Evolutionary conservation across 768 basidiomycete genomes (phyloP), one percentile per base, ranked within the genome.

Genomic region (Boletus pseudopeckii): DNA sequence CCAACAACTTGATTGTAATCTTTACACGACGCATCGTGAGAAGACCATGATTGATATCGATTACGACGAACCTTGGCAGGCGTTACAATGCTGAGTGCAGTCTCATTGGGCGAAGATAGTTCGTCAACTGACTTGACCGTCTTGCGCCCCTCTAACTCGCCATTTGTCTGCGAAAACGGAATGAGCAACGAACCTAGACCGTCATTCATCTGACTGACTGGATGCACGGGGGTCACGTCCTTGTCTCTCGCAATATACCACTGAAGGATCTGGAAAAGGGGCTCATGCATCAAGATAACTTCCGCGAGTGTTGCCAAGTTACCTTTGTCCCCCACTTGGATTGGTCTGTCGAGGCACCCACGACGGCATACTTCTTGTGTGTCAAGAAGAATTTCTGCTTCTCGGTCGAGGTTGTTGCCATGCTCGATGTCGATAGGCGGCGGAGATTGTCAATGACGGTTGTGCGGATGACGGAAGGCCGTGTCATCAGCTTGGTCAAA

Each of bases 291-390:
- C 33, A 37, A 32, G 33, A 51, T 10, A 28, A 26, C 18, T 10
- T 17, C 3, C 24, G 14, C 11, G 33, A 9, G 34, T 0, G n/a
- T 22, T 5, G 1, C 3, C 7, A 10, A 68, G 33, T 28, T 39
- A 77, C 90, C 77, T 83, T 88, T 50, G 88, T 90, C 30, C 92
- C 91, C 65, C 76, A 90, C 73, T 92, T 93, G 52, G 74, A 75
- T 62, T 80, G 77, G 70, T 92, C 86, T 57, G 84, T 91, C 41
- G 88, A 92, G 5, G 90, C 90, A 22, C 92, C 91, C 14, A 90
- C 82, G 26, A 93, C 90, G 32, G 90, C 92, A 52, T 79, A 94
- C 55, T 74, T 65, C 7, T 85, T 75, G 13, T 82, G 79, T 8
- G 79, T 74, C 39, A 92, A 66, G 71, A 92, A 92, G 37, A 66